Percentiles rank a stretch among this genome's conserved stretches.
Evolutionary conservation across 164 flowering plant genomes (phyloP).

Genomic region (Macadamia tetraphylla): DNA sequence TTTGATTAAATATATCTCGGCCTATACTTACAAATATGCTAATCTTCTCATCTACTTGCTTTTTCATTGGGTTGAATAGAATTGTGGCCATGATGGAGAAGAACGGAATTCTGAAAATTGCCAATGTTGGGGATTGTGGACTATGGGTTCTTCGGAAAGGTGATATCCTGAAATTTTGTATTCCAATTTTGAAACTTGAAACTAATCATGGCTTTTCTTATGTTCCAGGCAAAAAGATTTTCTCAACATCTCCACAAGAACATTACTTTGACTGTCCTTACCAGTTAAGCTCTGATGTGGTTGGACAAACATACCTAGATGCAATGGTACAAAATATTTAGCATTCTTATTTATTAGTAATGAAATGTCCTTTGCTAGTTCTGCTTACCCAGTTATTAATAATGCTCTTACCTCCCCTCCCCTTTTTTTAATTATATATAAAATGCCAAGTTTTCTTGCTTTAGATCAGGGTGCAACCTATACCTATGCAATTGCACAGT

Average conservation of each 20-base stretch:
- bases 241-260: constrained; percentile 79
- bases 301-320: constrained; percentile 79
- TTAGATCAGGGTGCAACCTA: too few species aligned
- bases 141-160: constrained; percentile 64
- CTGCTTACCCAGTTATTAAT: background rate
- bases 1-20: background rate
- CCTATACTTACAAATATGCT: background rate
- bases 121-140: constrained; percentile 95
- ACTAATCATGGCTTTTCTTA: background rate
- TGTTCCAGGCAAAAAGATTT: constrained; percentile 50
- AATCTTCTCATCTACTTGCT: background rate
- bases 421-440: background rate
- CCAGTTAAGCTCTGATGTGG: constrained; percentile 80
- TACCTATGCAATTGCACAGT: too few species aligned
- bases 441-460: background rate
- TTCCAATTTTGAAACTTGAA: background rate
- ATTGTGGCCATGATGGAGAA: constrained; percentile 82
- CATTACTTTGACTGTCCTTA: constrained; percentile 97
- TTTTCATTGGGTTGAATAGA: constrained; percentile 26
- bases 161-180: constrained; percentile 8
- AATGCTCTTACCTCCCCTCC: background rate
- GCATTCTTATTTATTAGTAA: constrained; percentile 3
- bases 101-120: constrained; percentile 66
- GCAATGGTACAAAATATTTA: constrained; percentile 48
- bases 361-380: background rate